These are phyloP conservation scores for Fonsecaea monophora DNA, from an alignment of 2,329 filamentous ascomycete species.

Conservation along the genomic window DNA sequence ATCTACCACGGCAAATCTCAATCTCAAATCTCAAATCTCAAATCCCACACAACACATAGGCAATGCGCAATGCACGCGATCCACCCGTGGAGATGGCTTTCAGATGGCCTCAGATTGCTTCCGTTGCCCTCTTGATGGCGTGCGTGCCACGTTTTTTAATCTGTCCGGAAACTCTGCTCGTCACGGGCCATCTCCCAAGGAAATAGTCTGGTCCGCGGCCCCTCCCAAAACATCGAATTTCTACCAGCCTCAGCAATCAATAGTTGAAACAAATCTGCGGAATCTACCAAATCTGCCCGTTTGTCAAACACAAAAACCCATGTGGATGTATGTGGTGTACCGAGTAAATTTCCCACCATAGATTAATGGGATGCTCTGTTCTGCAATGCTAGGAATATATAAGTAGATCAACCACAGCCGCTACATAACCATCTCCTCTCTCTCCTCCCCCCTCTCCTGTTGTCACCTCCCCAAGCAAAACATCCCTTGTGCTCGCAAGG, in stretches of 20 bases:
- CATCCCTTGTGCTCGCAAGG: conserved; percentile 13
- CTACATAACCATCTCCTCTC: background rate
- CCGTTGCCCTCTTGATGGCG: no score
- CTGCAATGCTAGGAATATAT: conserved; percentile 3
- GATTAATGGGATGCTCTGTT: conserved; percentile 2
- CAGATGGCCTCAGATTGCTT: no score
- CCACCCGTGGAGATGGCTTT: no score
- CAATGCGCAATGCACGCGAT: no score
- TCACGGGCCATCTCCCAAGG: background rate
- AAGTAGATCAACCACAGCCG: conserved; percentile 1
- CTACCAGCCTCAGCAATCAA: background rate
- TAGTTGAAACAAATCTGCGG: background rate
- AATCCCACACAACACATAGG: no score
- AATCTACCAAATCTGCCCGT: no score
- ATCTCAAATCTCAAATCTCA: no score
- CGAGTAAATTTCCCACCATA: background rate
- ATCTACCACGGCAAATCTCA: no score
- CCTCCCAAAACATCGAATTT: background rate
- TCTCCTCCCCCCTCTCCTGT: background rate
- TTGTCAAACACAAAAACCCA: background rate
- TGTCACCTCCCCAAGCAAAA: background rate
- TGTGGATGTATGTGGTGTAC: no score
- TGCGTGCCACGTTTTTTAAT: background rate
- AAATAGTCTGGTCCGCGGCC: background rate
- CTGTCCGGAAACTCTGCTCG: background rate